Percentiles rank a stretch among this genome's conserved stretches.
Conservation (phyloP, 2,329 filamentous ascomycete species). For the Drechslerella dactyloides region DNA sequence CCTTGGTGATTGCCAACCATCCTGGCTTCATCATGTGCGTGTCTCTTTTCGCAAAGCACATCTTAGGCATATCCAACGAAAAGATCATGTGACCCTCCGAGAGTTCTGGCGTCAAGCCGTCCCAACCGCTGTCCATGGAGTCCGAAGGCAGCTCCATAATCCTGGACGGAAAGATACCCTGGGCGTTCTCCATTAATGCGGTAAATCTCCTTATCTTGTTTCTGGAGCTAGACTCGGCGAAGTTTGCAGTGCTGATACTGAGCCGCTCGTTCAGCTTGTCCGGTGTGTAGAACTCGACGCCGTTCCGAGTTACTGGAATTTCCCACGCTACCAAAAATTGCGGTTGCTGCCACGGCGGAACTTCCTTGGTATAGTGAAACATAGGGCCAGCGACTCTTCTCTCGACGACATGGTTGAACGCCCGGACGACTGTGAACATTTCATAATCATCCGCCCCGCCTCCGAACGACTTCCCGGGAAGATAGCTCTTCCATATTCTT, state of each 20-base stretch:
- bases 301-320: constrained; percentile 31
- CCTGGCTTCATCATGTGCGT: constrained; percentile 24
- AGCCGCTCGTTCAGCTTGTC: constrained; percentile 18
- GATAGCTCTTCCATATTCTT: constrained; percentile 41
- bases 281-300: constrained; percentile 12
- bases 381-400: background rate
- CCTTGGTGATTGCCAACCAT: constrained; percentile 18
- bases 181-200: constrained; percentile 14
- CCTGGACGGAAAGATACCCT: constrained; percentile 26
- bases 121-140: constrained; percentile 2
- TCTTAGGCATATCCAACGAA: constrained; percentile 14
- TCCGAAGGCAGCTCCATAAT: constrained; percentile 29
- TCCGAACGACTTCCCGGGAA: constrained; percentile 25
- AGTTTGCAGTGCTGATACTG: background rate
- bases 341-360: constrained; percentile 24
- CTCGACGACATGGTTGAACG: constrained; percentile 21
- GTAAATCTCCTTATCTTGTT: background rate
- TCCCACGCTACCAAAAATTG: constrained; percentile 40
- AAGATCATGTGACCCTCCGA: constrained; percentile 23
- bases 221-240: background rate
- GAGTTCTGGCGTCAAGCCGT: constrained; percentile 4
- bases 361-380: background rate
- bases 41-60: constrained; percentile 25
- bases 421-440: constrained; percentile 45
- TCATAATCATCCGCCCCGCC: constrained; percentile 23